Conservation (phyloP, 2,329 filamentous ascomycete species). For the Ophiostoma australiae region DNA sequence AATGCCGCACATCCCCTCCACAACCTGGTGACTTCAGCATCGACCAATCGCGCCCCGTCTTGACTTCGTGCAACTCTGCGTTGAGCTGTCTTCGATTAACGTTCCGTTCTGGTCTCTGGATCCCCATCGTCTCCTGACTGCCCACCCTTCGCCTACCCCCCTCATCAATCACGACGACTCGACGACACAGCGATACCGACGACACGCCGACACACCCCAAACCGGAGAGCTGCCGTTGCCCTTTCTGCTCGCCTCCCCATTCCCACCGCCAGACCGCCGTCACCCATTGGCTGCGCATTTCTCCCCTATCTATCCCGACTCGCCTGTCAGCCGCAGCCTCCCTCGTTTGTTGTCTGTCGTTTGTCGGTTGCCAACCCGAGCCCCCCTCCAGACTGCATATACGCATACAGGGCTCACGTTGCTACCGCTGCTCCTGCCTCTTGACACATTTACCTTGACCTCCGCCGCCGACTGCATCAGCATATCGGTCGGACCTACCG, state of each 20-base stretch:
- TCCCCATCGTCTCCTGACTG: background rate
- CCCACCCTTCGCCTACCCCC: background rate
- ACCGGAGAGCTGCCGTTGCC: background rate
- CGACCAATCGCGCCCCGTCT: constrained; percentile 10
- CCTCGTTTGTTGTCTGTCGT: background rate
- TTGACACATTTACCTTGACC: background rate
- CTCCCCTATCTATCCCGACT: background rate
- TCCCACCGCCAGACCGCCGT: background rate
- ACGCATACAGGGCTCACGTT: background rate
- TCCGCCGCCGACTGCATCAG: background rate
- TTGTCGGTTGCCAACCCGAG: background rate
- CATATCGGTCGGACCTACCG: background rate
- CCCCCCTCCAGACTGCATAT: background rate
- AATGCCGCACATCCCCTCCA: background rate
- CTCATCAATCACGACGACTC: background rate
- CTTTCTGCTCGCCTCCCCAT: background rate
- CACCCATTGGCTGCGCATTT: background rate
- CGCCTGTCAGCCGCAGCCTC: constrained; percentile 6
- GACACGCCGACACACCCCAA: background rate
- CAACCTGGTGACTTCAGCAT: background rate
- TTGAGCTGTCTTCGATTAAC: background rate
- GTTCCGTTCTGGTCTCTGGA: background rate
- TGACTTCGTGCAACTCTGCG: background rate
- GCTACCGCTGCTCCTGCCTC: background rate
- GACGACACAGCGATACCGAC: background rate